Conservation (phyloP, 805 yeast genomes). For the Brettanomyces nanus region DNA sequence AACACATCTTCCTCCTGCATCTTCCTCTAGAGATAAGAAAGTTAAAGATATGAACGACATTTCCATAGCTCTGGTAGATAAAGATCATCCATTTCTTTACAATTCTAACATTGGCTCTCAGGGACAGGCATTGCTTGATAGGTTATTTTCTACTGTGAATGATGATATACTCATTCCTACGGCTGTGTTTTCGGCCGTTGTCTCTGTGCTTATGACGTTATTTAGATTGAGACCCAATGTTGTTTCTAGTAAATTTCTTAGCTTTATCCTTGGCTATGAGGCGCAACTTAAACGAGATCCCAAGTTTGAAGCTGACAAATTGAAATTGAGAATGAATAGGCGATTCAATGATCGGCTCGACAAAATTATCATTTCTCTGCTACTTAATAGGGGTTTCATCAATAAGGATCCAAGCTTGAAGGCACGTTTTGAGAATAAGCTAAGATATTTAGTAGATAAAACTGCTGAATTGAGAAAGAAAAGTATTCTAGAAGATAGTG, state of each 20-base stretch:
- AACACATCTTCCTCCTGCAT: slow-evolving; percentile 41
- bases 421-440: slow-evolving; percentile 26
- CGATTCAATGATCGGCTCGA: slow-evolving; percentile 30
- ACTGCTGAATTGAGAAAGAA: slow-evolving; percentile 21
- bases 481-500: slow-evolving; percentile 30
- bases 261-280: slow-evolving; percentile 53
- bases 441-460: slow-evolving; percentile 23
- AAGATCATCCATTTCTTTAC: slow-evolving; percentile 60
- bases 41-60: slow-evolving; percentile 15
- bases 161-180: slow-evolving; percentile 49
- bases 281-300: slow-evolving; percentile 48
- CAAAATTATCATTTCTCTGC: slow-evolving; percentile 24
- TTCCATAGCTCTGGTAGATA: slow-evolving; percentile 42
- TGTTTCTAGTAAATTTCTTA: slow-evolving; percentile 44
- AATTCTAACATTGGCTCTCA: slow-evolving; percentile 51
- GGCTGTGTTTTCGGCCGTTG: slow-evolving; percentile 56
- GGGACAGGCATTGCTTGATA: slow-evolving; percentile 60
- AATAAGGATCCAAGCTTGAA: slow-evolving; percentile 24
- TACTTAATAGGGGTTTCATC: slow-evolving; percentile 26
- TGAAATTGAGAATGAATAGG: slow-evolving; percentile 23
- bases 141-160: slow-evolving; percentile 46
- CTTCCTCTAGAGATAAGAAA: slow-evolving; percentile 1
- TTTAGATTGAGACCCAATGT: slow-evolving; percentile 60
- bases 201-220: slow-evolving; percentile 55
- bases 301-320: slow-evolving; percentile 29